Percentiles rank a stretch among this genome's conserved stretches.
Conservation (phyloP, 192 early-diverging fungal genomes). For the Globomyces pollinis-pini region DNA sequence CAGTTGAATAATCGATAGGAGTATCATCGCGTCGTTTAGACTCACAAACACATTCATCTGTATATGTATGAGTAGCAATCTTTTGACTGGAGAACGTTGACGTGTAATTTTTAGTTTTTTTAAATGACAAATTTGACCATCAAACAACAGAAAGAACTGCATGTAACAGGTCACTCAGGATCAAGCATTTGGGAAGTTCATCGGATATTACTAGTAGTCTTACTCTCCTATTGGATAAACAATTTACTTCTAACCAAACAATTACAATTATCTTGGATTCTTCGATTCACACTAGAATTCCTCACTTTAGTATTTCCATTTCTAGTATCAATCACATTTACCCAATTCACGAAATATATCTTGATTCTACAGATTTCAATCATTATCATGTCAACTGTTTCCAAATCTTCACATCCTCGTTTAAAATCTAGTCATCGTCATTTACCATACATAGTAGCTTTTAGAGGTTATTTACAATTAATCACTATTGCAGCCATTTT, state of each 20-base stretch:
- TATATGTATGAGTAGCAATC: no score
- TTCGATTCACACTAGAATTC: slow-evolving; percentile 13
- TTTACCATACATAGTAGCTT: slow-evolving; percentile 12
- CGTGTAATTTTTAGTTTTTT: no score
- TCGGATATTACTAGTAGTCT: slow-evolving; percentile 8
- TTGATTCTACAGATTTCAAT: slow-evolving; percentile 7
- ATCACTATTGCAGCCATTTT: slow-evolving; percentile 65
- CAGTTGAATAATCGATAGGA: no score
- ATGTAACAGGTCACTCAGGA: slow-evolving; percentile 33
- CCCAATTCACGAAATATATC: not conserved
- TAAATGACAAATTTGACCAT: slow-evolving; percentile 20
- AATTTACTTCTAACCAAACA: not conserved
- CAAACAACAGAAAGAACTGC: slow-evolving; percentile 29
- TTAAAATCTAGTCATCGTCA: not conserved
- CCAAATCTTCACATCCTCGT: not conserved
- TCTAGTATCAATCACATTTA: slow-evolving; percentile 16
- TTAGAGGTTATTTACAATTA: slow-evolving; percentile 31
- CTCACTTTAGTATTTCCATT: slow-evolving; percentile 16
- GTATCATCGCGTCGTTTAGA: no score
- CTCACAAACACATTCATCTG: no score
- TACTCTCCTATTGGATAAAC: not conserved
- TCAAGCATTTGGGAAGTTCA: slow-evolving; percentile 28
- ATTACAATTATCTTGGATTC: no score
- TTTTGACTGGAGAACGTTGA: not conserved
- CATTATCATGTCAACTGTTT: not conserved